Evolutionary conservation across 2,329 filamentous ascomycete genomes (phyloP).

Genomic region (Verticillium zaregamsianum): DNA sequence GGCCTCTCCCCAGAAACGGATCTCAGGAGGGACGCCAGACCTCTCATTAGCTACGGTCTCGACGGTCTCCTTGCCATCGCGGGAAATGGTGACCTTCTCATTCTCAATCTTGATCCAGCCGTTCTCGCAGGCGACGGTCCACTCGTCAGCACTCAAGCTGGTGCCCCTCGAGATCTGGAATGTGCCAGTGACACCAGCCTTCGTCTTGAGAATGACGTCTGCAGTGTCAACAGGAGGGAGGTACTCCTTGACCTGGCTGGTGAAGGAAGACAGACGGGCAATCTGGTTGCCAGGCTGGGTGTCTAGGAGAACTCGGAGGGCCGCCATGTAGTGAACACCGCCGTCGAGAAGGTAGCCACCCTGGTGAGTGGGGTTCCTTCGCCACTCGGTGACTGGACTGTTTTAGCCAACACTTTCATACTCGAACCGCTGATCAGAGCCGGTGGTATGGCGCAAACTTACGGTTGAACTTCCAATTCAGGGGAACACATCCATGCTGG

Average conservation of each 20-base stretch:
- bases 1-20: constrained; percentile 56
- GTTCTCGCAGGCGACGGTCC: constrained; percentile 52
- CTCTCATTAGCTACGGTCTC: not conserved
- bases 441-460: not conserved
- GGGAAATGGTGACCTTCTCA: constrained; percentile 40
- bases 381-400: constrained; percentile 34
- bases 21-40: constrained; percentile 31
- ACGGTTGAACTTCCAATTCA: constrained; percentile 1
- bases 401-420: not conserved
- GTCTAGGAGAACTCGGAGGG: constrained; percentile 53
- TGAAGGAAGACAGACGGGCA: constrained; percentile 47
- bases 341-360: constrained; percentile 75
- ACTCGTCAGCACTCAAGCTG: constrained; percentile 47
- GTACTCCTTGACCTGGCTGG: constrained; percentile 38
- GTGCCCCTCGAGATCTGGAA: constrained; percentile 56
- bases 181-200: constrained; percentile 51
- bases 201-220: constrained; percentile 51
- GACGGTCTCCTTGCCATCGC: constrained; percentile 31
- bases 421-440: not conserved
- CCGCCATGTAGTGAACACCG: constrained; percentile 69
- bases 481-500: not conserved
- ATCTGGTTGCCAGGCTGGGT: constrained; percentile 18
- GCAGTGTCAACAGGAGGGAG: constrained; percentile 65
- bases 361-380: constrained; percentile 65
- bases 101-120: constrained; percentile 26